Percentiles rank a stretch among this genome's conserved stretches.
Evolutionary conservation across 495 filamentous ascomycete species (phyloP).

Genomic region (Clavariopsis aquatica): DNA sequence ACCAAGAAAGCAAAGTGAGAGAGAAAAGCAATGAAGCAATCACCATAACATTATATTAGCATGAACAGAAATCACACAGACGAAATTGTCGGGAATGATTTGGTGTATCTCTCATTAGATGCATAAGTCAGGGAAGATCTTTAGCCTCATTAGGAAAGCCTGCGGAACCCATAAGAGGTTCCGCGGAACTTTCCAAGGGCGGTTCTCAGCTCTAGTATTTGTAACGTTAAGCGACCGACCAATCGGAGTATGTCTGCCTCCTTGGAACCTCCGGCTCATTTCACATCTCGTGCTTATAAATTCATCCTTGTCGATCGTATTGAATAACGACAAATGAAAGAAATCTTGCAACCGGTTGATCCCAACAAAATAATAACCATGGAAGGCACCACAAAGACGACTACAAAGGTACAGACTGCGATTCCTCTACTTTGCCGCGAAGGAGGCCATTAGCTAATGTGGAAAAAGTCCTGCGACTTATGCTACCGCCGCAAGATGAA

Average conservation of each 20-base stretch:
- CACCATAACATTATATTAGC: constrained; percentile 1
- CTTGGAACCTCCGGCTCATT: constrained; percentile 3
- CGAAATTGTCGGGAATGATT: not conserved
- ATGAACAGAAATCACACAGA: not conserved
- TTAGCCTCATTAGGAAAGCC: not conserved
- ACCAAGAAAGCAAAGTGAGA: no score
- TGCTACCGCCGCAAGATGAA: constrained; percentile 24
- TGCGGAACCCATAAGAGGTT: constrained; percentile 1
- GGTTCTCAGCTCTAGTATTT: constrained; percentile 11
- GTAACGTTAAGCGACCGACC: constrained; percentile 23
- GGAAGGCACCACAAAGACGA: not conserved
- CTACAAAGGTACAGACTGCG: constrained; percentile 18
- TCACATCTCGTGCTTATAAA: not conserved
- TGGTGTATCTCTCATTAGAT: constrained; percentile 2
- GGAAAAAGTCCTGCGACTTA: constrained; percentile 22
- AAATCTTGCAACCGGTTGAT: constrained; percentile 6
- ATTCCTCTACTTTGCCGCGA: constrained; percentile 5
- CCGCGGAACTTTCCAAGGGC: not conserved
- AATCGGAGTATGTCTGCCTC: constrained; percentile 5
- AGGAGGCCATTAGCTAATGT: constrained; percentile 10
- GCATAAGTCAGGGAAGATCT: not conserved
- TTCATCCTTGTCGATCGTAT: not conserved
- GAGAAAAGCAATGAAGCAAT: no score
- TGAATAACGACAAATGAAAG: not conserved
- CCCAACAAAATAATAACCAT: constrained; percentile 7